A percentile compares a stretch with the other conserved stretches of the same genome.
Conservation (phyloP, 306 rosid species). For the Pachyrhizus erosus region DNA sequence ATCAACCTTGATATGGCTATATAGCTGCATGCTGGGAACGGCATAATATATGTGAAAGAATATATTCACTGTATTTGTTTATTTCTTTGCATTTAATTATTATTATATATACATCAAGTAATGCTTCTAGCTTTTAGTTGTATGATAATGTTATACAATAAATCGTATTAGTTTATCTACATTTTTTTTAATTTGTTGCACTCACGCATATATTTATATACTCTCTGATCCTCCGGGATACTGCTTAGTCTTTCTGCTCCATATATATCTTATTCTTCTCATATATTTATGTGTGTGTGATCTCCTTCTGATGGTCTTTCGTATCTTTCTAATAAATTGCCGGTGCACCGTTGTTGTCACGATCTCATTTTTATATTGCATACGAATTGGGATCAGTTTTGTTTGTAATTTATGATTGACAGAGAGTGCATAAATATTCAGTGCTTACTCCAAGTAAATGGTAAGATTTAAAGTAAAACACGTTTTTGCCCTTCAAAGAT, state of each 20-base stretch:
- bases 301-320: not conserved
- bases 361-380: not conserved
- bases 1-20: not conserved
- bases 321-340: not conserved
- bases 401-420: not conserved
- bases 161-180: not conserved
- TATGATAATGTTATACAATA: not conserved
- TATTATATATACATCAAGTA: not conserved
- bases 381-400: not conserved
- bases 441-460: not conserved
- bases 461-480: not conserved
- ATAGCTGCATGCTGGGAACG: no score
- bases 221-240: no score
- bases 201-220: no score
- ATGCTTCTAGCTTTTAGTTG: not conserved
- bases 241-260: not conserved
- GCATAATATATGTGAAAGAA: no score
- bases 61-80: not conserved
- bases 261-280: not conserved
- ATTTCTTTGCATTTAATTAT: not conserved
- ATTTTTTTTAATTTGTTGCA: no score
- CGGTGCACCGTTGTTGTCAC: not conserved
- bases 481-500: not conserved
- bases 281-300: not conserved
- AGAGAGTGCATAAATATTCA: not conserved